Evolutionary conservation across 2,329 filamentous ascomycete genomes (phyloP), one percentile per base, ranked within the genome.

Genomic region (Trichophyton verrucosum): DNA sequence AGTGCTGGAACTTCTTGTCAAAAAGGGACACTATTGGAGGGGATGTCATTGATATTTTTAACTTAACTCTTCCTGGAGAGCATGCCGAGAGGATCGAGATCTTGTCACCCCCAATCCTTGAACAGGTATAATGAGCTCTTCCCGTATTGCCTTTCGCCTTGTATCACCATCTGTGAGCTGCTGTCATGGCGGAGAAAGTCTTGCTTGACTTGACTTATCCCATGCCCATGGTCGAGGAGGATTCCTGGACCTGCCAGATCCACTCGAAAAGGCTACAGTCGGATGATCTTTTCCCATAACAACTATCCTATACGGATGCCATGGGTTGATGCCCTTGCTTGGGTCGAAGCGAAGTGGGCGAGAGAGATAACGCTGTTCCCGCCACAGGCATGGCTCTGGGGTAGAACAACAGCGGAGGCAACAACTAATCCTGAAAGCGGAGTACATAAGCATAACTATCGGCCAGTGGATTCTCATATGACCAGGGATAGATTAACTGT

Each of bases 181-280:
- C 15, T 17, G 8, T 46, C 17, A 46, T 17, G 17, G 17, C 11
- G 15, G 20, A 17, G 42, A 9, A 46, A 3, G 4, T 46, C 42
- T 46, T 46, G 15, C 17, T 46, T 46, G 17, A n/a, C 47, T 27
- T 17, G n/a, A 17, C 47, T 30, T 24, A 9, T 27, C 20, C 47
- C 47, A 24, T 51, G 47, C 15, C 47, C 47, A 30, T 24, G 47
- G 24, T 24, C 20, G 20, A 51, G 24, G 47, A 51, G 20, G 20
- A 24, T 51, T 30, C 9, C 64, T 80, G 51, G 77, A 79, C 60
- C 78, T 79, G 65, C 77, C 13, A 78, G 75, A 60, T 77, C 79
- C 68, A 77, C 42, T 75, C 77, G 3, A 77, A 78, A 79, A 60
- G 77, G 70, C 0, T 77, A 78, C 64, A 69, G 71, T 13, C 61